Evolutionary conservation across 352 stramenopile genomes (phyloP).

Genomic region (Thalassiosira hispida): DNA sequence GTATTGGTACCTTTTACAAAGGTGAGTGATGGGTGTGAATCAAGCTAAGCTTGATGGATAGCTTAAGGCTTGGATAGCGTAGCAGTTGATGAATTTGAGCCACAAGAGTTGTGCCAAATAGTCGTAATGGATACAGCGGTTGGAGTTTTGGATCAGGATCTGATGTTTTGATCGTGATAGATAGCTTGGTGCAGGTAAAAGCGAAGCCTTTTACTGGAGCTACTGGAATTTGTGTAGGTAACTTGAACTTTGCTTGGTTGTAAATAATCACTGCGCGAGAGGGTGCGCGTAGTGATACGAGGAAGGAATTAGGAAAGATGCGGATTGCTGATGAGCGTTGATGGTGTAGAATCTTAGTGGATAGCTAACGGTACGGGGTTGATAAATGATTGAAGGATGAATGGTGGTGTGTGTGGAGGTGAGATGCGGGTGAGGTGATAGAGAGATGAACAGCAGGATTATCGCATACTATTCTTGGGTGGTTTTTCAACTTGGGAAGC

Average conservation of each 20-base stretch:
- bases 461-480: neutral
- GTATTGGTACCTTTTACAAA: conserved; percentile 31
- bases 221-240: no score
- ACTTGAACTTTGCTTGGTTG: no score
- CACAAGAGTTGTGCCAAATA: no score
- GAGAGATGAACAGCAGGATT: conserved; percentile 3
- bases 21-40: conserved; percentile 24
- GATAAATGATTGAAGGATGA: neutral
- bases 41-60: neutral
- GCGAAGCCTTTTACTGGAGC: no score
- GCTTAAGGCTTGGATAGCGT: neutral
- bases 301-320: no score
- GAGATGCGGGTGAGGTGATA: neutral
- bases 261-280: no score
- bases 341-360: neutral
- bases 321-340: neutral
- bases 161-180: no score
- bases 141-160: no score
- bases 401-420: neutral
- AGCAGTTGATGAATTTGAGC: neutral
- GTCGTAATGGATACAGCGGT: no score
- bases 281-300: no score
- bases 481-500: neutral
- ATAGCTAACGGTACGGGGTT: neutral
- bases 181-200: no score